These are phyloP conservation scores for Paratinospora sagittata DNA, from an alignment of 164 flowering plant species.

Conservation along the genomic window DNA sequence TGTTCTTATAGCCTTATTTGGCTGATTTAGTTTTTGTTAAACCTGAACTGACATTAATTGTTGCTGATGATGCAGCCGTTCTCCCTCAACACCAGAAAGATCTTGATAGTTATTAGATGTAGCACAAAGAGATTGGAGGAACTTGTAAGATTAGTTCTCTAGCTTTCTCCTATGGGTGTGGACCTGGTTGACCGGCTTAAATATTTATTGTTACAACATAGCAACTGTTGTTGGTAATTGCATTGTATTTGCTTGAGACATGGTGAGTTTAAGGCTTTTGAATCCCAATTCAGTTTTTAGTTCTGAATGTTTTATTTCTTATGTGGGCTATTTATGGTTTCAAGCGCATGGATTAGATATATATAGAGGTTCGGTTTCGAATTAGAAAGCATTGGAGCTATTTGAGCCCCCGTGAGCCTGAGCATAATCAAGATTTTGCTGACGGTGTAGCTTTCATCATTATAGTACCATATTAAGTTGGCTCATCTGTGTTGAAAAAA, in stretches of 20 bases:
- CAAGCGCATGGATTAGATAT: no score
- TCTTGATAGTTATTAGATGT: slow-evolving; percentile 10
- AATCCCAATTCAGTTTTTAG: no score
- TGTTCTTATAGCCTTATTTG: no score
- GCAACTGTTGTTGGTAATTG: neutral
- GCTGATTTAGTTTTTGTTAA: no score
- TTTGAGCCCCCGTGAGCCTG: no score
- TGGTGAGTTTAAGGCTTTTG: neutral
- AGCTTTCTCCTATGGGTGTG: neutral
- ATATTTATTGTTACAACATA: neutral
- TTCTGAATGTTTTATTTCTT: neutral
- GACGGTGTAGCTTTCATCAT: no score
- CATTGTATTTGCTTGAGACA: neutral
- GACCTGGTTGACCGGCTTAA: neutral
- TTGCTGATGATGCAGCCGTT: slow-evolving; percentile 18
- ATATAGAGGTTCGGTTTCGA: no score
- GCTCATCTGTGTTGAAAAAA: no score
- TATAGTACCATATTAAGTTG: no score
- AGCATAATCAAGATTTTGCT: no score
- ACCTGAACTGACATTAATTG: neutral
- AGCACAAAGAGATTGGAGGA: neutral
- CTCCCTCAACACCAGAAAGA: slow-evolving; percentile 15
- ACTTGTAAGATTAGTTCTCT: neutral
- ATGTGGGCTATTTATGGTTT: neutral
- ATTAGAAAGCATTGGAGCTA: no score